These are phyloP conservation scores for Hirsutella rhossiliensis DNA, from an alignment of 2,329 filamentous ascomycete genomes.

Conservation along the genomic window DNA sequence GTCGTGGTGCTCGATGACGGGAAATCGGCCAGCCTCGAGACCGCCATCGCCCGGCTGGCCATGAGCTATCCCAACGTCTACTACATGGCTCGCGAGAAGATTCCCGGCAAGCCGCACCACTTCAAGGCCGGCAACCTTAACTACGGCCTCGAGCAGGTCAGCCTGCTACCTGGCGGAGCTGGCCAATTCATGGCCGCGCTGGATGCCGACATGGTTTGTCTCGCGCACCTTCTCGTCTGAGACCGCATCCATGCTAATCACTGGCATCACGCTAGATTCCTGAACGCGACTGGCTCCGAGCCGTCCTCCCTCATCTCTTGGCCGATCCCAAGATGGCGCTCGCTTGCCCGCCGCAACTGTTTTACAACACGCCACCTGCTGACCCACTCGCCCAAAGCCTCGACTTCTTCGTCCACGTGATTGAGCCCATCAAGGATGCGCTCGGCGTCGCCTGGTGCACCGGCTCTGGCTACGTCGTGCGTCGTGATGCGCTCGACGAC, in stretches of 20 bases:
- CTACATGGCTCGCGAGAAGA: slow-evolving; percentile 39
- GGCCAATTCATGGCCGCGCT: slow-evolving; percentile 48
- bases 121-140: slow-evolving; percentile 57
- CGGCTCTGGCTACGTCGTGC: slow-evolving; percentile 49
- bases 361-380: slow-evolving; percentile 47
- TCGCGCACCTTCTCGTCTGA: background rate
- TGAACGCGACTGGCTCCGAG: slow-evolving; percentile 46
- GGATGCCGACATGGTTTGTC: slow-evolving; percentile 50
- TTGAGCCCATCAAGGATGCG: slow-evolving; percentile 37
- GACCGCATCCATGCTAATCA: background rate
- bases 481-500: slow-evolving; percentile 45
- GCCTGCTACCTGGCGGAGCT: slow-evolving; percentile 40
- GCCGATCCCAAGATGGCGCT: slow-evolving; percentile 43
- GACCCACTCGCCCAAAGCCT: slow-evolving; percentile 48
- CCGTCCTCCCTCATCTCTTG: slow-evolving; percentile 47
- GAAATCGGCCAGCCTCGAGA: slow-evolving; percentile 28
- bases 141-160: slow-evolving; percentile 40
- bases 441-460: slow-evolving; percentile 49
- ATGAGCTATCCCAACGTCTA: slow-evolving; percentile 33
- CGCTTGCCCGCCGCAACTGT: slow-evolving; percentile 49
- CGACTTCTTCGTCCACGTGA: slow-evolving; percentile 44
- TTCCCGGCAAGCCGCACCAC: slow-evolving; percentile 36
- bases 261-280: slow-evolving; percentile 33
- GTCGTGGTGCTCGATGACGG: slow-evolving; percentile 46
- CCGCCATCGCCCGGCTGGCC: slow-evolving; percentile 23